A percentile compares a stretch with the other conserved stretches of the same genome.
phyloP scores from a whole-genome alignment of 176 grass and related monocot genomes.

The Poa annua region DNA sequence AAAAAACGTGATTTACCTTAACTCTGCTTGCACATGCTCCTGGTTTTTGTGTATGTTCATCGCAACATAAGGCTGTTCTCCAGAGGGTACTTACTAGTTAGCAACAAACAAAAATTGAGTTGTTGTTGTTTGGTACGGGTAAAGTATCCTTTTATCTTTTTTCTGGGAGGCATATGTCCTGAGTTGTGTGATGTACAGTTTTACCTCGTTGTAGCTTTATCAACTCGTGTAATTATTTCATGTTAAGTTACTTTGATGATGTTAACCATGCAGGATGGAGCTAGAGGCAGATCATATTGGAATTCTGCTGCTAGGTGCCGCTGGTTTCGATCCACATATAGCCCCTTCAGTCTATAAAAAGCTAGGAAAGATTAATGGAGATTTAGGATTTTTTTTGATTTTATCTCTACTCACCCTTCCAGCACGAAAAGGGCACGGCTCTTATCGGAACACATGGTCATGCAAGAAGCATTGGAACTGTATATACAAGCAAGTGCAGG shows the following conservation, averaged over 20 bases:
- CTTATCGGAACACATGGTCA: slow-evolving; percentile 59
- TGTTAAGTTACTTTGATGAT: slow-evolving; percentile 7
- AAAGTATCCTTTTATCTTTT: not conserved
- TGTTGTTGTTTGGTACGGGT: not conserved
- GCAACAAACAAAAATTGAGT: not conserved
- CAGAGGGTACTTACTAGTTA: not conserved
- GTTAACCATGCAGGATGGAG: slow-evolving; percentile 70
- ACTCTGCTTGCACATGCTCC: not conserved
- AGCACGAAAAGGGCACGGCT: slow-evolving; percentile 70
- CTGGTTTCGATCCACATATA: slow-evolving; percentile 81
- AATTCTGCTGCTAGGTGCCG: slow-evolving; percentile 69
- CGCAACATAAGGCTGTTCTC: not conserved
- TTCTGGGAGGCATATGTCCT: not conserved
- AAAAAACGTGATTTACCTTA: too few species aligned
- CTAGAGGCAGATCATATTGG: slow-evolving; percentile 95
- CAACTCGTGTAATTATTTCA: not conserved
- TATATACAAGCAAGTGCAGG: slow-evolving; percentile 49
- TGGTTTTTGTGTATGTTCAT: not conserved
- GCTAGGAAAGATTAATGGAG: slow-evolving; percentile 62
- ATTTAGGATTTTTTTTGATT: slow-evolving; percentile 54
- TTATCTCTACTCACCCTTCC: slow-evolving; percentile 87
- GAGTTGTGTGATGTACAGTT: not conserved
- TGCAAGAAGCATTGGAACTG: slow-evolving; percentile 71
- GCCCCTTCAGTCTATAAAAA: slow-evolving; percentile 76
- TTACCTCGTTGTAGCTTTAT: not conserved